Base-by-base conservation (phyloP, 306 rosid genomes). In the Senna siamea region DNA sequence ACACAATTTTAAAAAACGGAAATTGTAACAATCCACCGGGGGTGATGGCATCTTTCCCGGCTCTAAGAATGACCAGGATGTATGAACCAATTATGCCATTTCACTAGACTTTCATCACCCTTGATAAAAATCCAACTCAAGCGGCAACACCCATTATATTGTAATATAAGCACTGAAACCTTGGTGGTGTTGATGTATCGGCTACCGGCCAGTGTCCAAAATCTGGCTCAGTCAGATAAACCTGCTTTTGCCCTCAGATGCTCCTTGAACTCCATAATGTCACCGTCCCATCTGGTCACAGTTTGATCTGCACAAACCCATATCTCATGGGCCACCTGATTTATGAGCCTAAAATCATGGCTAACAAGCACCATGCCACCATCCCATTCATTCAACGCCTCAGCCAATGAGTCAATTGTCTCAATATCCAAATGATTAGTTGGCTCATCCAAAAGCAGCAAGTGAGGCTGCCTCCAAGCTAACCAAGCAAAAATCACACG, bases 381-480 rank as follows among this genome's bases (percentile, higher is more conserved):
- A 66, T 95, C 99, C 99, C 99, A 92, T 82, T 95, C 99, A 47
- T 95, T 95, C 89, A 95, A 66, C 22, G 99, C 99, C 75, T 92
- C 99, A 0, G 99, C 99, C 82, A 95, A 71, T 0, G 99, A 95
- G 82, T 95, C 99, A 0, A 95, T 95, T 23, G 98, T 95, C 84
- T 95, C 98, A 5, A 92, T 95, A 85, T 95, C 99, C 82, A 95
- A 92, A 75, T 95, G 99, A 61, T 95, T 92, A 6, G 98, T 95
- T 17, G 99, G 99, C 83, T 95, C 99, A 73, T 95, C 98, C 76
- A 95, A 77, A 11, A 95, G 85, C 63, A 95, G 90, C 84, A 95
- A 5, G 32, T 95, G 98, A 34, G 99, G 99, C 77, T 95, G 97
- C 75, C 98, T 85, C 73, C 72, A 95, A 3, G 99, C 99, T 79